These are phyloP conservation scores for Dipteronia sinensis DNA, from an alignment of 345 rosid species.

Conservation along the genomic window DNA sequence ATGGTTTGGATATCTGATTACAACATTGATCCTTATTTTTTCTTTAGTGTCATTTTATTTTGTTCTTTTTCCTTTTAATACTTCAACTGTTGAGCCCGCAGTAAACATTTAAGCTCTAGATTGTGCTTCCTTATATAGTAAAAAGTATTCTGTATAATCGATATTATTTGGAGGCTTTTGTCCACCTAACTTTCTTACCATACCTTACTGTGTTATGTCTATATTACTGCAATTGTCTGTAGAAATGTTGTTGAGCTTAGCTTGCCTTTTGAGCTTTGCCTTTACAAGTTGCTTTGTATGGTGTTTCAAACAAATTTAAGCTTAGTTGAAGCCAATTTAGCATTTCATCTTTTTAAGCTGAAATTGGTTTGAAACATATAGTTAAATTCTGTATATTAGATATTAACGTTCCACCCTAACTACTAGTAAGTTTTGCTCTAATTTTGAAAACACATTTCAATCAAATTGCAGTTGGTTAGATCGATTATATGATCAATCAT, in stretches of 20 bases:
- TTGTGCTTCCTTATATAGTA: neutral
- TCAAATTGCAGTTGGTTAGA: neutral
- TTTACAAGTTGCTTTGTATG: neutral
- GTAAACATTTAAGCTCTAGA: neutral
- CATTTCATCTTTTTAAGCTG: constrained; percentile 1
- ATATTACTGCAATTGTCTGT: neutral
- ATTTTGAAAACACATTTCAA: neutral
- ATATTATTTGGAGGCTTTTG: neutral
- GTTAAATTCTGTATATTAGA: neutral
- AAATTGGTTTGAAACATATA: constrained; percentile 5
- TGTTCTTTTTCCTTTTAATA: neutral
- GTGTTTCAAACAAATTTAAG: constrained; percentile 3
- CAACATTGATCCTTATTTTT: constrained; percentile 4
- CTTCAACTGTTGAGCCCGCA: neutral
- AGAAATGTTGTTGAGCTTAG: neutral
- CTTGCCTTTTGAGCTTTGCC: neutral
- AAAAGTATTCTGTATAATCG: neutral
- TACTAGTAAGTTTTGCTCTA: neutral
- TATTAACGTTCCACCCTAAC: neutral
- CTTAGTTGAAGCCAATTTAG: constrained; percentile 8
- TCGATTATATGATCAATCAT: neutral
- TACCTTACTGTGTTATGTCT: neutral
- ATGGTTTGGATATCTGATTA: neutral
- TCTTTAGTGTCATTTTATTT: neutral
- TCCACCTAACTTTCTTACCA: neutral